A percentile compares a stretch with the other conserved stretches of the same genome.
Conservation (phyloP, 2,329 filamentous ascomycete species). For the Verticillium dahliae region DNA sequence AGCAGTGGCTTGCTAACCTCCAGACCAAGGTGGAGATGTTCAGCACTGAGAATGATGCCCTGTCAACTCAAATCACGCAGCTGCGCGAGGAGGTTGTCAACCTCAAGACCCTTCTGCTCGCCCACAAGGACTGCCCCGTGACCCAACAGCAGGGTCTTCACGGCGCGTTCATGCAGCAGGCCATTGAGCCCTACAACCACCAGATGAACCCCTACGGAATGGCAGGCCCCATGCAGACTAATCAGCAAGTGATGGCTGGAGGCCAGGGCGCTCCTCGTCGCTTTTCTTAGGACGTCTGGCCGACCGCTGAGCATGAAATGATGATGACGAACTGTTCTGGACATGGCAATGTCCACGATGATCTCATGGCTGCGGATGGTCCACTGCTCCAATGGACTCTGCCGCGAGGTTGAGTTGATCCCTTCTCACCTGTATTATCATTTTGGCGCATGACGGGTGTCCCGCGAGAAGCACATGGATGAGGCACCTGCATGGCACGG, state of each 20-base stretch:
- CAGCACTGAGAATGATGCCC: slow-evolving; percentile 81
- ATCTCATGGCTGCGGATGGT: not conserved
- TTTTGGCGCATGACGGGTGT: not conserved
- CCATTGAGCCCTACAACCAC: slow-evolving; percentile 46
- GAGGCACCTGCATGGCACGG: not conserved
- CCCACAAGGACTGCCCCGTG: slow-evolving; percentile 94
- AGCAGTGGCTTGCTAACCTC: slow-evolving; percentile 95
- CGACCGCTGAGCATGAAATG: not conserved
- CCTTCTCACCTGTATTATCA: not conserved
- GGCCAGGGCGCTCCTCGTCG: slow-evolving; percentile 49
- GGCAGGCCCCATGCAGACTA: slow-evolving; percentile 39
- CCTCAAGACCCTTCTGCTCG: slow-evolving; percentile 83
- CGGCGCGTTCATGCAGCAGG: slow-evolving; percentile 47
- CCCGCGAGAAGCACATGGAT: not conserved
- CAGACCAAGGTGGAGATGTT: slow-evolving; percentile 94
- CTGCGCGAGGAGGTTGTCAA: slow-evolving; percentile 91
- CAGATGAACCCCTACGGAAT: slow-evolving; percentile 57
- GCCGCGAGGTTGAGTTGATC: not conserved
- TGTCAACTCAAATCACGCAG: slow-evolving; percentile 76
- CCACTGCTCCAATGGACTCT: not conserved
- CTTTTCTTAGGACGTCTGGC: slow-evolving; percentile 41
- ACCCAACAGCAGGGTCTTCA: slow-evolving; percentile 77
- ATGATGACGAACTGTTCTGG: not conserved
- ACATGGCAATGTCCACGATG: not conserved
- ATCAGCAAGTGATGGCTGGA: slow-evolving; percentile 46